Evolutionary conservation across 352 stramenopile species (phyloP).

Genomic region (Blastocystis sp.): DNA sequence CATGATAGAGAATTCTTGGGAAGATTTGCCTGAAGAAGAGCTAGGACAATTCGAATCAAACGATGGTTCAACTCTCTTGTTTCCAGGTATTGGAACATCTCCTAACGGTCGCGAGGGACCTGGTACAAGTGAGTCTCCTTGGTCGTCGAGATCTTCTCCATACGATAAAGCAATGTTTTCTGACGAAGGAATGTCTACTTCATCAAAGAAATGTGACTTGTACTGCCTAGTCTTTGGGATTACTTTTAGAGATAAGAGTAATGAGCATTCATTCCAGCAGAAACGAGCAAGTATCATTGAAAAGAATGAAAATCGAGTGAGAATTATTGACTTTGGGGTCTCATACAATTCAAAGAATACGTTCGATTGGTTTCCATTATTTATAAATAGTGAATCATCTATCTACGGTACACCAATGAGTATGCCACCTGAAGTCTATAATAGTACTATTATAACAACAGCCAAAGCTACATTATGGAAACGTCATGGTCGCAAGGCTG

Average conservation of each 20-base stretch:
- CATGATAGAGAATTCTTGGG: conserved; percentile 70
- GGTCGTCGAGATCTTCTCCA: neutral
- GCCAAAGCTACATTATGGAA: neutral
- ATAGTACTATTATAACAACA: neutral
- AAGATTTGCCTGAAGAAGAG: neutral
- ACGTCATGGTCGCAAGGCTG: neutral
- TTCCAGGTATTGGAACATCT: neutral
- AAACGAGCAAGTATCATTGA: neutral
- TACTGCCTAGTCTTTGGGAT: neutral
- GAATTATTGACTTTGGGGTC: conserved; percentile 51
- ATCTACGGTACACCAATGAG: conserved; percentile 57
- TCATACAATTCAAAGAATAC: neutral
- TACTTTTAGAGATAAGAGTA: neutral
- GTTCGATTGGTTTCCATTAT: neutral
- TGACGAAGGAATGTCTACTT: neutral
- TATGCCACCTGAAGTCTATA: conserved; percentile 53
- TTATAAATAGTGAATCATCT: neutral
- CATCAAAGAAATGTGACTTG: neutral
- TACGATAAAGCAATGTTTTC: neutral
- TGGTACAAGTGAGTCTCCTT: neutral
- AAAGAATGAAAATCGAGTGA: conserved; percentile 30
- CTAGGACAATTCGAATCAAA: neutral
- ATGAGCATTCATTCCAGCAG: neutral
- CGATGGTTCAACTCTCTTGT: neutral
- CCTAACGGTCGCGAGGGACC: neutral